phyloP scores from a whole-genome alignment of 2,329 filamentous ascomycete genomes.

The Scedosporium minutisporum region DNA sequence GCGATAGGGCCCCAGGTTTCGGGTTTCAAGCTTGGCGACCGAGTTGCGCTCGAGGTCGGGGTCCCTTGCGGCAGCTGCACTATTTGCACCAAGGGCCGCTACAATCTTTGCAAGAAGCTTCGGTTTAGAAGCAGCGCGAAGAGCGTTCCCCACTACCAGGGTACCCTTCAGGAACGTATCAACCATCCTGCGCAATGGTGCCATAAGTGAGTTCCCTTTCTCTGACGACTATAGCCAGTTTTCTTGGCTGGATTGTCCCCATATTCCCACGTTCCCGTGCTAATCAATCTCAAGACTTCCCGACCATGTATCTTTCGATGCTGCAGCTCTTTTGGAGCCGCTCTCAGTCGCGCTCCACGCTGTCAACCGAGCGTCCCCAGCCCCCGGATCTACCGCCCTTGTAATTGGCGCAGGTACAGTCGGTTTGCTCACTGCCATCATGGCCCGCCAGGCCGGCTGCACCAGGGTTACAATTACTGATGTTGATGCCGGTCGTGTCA shows the following conservation, averaged over 20 bases:
- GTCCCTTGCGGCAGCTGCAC: conserved; percentile 54
- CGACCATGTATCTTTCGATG: conserved; percentile 46
- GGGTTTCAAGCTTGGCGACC: conserved; percentile 40
- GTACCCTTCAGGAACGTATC: conserved; percentile 52
- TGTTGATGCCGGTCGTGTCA: conserved; percentile 47
- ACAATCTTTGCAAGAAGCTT: conserved; percentile 55
- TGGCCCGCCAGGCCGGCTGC: conserved; percentile 52
- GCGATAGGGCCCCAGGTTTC: conserved; percentile 42
- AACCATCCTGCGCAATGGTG: conserved; percentile 51
- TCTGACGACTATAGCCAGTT: background rate
- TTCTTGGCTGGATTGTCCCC: background rate
- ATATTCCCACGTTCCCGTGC: too few relatives aligned
- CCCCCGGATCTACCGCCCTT: conserved; percentile 46
- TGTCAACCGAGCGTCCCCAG: conserved; percentile 42
- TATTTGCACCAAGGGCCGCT: conserved; percentile 48
- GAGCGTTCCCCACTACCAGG: conserved; percentile 49
- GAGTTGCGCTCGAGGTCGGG: conserved; percentile 58
- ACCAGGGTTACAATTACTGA: conserved; percentile 51
- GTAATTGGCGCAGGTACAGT: conserved; percentile 57
- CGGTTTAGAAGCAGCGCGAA: conserved; percentile 54
- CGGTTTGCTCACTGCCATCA: conserved; percentile 52
- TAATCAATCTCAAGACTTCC: conserved; percentile 35
- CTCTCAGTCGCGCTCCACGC: conserved; percentile 54
- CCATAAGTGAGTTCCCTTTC: conserved; percentile 29
- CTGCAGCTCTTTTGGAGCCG: conserved; percentile 51